Percentiles rank a stretch among this genome's conserved stretches.
Evolutionary conservation across 345 rosid genomes (phyloP).

Genomic region (Syzygium grande): DNA sequence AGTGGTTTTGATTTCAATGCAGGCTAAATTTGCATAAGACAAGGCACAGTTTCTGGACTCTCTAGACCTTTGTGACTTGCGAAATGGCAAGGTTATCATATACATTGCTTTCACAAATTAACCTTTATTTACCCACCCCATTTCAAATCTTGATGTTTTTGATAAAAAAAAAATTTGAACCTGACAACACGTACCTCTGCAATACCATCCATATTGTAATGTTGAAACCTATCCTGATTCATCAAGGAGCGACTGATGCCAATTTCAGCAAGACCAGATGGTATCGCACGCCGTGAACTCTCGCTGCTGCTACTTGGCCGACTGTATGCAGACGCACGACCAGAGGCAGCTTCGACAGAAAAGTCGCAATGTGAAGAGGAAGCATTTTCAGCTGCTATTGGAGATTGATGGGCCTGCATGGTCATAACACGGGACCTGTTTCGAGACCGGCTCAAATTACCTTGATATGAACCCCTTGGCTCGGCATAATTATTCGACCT

Average conservation of each 20-base stretch:
- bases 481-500: slow-evolving; percentile 36
- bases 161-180: background rate
- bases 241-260: slow-evolving; percentile 27
- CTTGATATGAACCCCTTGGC: slow-evolving; percentile 3
- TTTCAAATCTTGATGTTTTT: background rate
- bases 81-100: background rate
- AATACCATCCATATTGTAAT: slow-evolving; percentile 69
- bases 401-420: slow-evolving; percentile 30
- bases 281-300: slow-evolving; percentile 26
- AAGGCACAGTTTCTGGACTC: background rate
- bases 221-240: slow-evolving; percentile 45
- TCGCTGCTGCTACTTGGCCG: slow-evolving; percentile 25
- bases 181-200: slow-evolving; percentile 54
- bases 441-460: slow-evolving; percentile 24
- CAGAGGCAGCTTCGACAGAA: slow-evolving; percentile 20
- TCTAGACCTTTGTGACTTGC: background rate
- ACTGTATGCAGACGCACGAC: slow-evolving; percentile 15
- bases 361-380: slow-evolving; percentile 20
- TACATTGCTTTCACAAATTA: background rate
- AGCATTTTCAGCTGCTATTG: slow-evolving; percentile 28
- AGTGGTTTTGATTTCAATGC: background rate
- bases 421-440: slow-evolving; percentile 21
- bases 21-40: background rate
- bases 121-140: background rate
- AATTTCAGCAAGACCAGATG: slow-evolving; percentile 53